phyloP scores from a whole-genome alignment of 768 basidiomycete genomes.

The Rhizopogon vulgaris region DNA sequence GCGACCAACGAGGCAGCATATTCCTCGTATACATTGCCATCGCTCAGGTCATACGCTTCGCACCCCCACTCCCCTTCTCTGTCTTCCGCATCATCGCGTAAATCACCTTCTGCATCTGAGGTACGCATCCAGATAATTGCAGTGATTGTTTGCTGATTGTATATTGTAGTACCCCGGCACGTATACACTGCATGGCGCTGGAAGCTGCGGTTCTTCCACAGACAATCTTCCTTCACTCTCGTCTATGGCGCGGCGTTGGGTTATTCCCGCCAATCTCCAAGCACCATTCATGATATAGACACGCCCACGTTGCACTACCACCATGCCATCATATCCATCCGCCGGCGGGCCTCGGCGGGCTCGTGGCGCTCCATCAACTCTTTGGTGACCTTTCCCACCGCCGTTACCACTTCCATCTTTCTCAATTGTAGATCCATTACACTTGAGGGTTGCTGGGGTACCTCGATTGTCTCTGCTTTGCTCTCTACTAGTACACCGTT shows the following conservation, averaged over 20 bases:
- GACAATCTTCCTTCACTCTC: conserved; percentile 30
- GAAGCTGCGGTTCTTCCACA: conserved; percentile 24
- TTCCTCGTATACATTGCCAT: conserved; percentile 21
- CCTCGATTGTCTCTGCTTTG: background rate
- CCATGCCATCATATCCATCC: background rate
- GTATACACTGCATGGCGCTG: conserved; percentile 20
- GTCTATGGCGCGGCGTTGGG: conserved; percentile 31
- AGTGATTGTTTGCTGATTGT: background rate
- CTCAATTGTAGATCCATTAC: background rate
- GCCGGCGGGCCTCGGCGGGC: background rate
- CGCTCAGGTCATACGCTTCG: conserved; percentile 23
- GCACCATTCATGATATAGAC: conserved; percentile 30
- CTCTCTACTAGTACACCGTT: background rate
- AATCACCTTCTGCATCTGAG: conserved; percentile 19
- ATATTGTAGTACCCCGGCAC: conserved; percentile 14
- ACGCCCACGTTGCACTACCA: conserved; percentile 3
- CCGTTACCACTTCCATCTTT: background rate
- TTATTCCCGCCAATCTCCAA: conserved; percentile 25
- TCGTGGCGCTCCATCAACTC: background rate
- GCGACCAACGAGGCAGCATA: conserved; percentile 22
- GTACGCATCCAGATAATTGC: conserved; percentile 9
- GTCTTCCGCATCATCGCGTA: conserved; percentile 20
- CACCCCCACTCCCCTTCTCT: conserved; percentile 21
- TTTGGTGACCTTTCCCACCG: background rate
- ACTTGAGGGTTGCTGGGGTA: background rate